These are phyloP conservation scores for Penicillium sp. DNA, from an alignment of 2,329 filamentous ascomycete genomes.

Conservation along the genomic window DNA sequence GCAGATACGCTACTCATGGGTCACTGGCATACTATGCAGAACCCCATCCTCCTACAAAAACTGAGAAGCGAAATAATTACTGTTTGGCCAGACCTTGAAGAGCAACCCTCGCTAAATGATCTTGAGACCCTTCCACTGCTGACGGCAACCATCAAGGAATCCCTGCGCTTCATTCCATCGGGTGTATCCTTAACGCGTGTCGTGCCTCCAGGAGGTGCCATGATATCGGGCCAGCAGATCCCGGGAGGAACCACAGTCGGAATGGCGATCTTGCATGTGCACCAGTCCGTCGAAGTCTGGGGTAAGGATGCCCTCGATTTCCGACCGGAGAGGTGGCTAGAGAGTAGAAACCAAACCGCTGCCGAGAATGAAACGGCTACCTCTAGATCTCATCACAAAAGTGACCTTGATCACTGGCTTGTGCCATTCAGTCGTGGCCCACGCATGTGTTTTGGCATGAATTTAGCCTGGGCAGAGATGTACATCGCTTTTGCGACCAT, in stretches of 20 bases:
- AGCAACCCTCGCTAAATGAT: constrained; percentile 1
- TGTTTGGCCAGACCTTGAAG: constrained; percentile 2
- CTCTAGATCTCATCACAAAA: background rate
- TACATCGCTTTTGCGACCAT: constrained; percentile 4
- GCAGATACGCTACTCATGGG: constrained; percentile 14
- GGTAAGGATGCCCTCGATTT: constrained; percentile 1
- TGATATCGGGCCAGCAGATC: constrained; percentile 4
- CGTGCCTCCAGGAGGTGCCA: background rate
- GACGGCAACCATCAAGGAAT: constrained; percentile 6
- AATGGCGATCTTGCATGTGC: constrained; percentile 1
- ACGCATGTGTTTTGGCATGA: constrained; percentile 6
- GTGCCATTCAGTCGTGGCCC: constrained; percentile 6
- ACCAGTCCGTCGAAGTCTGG: constrained; percentile 3
- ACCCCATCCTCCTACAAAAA: background rate
- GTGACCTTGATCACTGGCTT: constrained; percentile 6
- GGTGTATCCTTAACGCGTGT: constrained; percentile 6
- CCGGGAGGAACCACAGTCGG: constrained; percentile 6
- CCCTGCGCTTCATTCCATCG: constrained; percentile 6
- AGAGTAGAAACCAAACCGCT: background rate
- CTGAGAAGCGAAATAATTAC: background rate
- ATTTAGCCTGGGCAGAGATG: constrained; percentile 7
- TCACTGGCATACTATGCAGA: constrained; percentile 11
- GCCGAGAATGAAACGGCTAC: background rate
- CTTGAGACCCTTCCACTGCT: background rate
- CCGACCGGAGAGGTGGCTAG: constrained; percentile 1